Percentiles rank a stretch among this genome's conserved stretches.
Conservation (phyloP, 1,284 basidiomycete species). For the Microbotryum lychnidis-dioicae region DNA sequence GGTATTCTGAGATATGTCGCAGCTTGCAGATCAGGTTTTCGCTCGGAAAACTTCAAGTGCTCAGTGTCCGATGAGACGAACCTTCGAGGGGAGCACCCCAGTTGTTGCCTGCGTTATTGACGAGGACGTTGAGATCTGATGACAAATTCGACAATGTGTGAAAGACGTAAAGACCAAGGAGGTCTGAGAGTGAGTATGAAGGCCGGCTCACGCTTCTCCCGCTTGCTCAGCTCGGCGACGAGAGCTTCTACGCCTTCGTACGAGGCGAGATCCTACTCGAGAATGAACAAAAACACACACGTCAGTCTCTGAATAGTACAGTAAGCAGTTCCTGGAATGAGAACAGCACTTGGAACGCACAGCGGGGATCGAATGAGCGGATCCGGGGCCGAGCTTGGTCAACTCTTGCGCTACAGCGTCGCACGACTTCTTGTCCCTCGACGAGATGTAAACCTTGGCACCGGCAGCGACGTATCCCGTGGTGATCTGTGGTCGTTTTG, state of each 20-base stretch:
- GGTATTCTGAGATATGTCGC: constrained; percentile 8
- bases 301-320: no score
- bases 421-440: constrained; percentile 54
- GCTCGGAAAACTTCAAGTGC: no score
- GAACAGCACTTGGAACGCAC: no score
- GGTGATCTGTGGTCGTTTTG: constrained; percentile 50
- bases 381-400: constrained; percentile 48
- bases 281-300: constrained; percentile 50
- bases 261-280: constrained; percentile 54
- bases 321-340: no score
- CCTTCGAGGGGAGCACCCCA: constrained; percentile 53
- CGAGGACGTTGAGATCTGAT: constrained; percentile 51
- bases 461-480: constrained; percentile 59
- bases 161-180: constrained; percentile 26
- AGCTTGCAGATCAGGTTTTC: constrained; percentile 47
- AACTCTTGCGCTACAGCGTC: constrained; percentile 53
- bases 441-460: constrained; percentile 63
- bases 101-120: constrained; percentile 54
- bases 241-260: constrained; percentile 53
- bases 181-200: background rate
- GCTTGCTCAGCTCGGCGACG: constrained; percentile 48
- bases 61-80: no score
- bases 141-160: constrained; percentile 17
- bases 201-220: constrained; percentile 45
- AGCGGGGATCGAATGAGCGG: no score